A percentile compares a stretch with the other conserved stretches of the same genome.
Conservation (phyloP, 306 rosid species). For the Oxytropis ochrocephala region DNA sequence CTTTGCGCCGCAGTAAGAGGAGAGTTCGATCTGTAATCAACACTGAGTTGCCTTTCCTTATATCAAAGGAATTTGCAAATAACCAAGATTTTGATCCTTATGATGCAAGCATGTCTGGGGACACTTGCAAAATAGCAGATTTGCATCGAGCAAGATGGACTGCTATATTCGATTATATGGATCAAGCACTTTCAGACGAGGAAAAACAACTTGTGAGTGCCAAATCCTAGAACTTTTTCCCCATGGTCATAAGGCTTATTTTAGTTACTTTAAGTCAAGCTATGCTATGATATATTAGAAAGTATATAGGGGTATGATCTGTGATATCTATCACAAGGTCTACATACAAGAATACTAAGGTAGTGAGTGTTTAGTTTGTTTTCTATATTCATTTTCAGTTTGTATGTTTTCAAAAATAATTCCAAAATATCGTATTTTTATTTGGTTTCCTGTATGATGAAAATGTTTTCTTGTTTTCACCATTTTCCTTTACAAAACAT, state of each 20-base stretch:
- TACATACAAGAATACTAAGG: neutral
- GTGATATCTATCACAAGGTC: neutral
- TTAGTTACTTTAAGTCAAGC: neutral
- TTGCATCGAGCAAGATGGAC: constrained; percentile 82
- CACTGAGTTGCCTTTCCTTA: constrained; percentile 74
- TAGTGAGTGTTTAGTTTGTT: neutral
- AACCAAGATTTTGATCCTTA: constrained; percentile 42
- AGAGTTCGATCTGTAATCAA: constrained; percentile 71
- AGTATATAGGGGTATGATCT: neutral
- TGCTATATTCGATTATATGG: constrained; percentile 76
- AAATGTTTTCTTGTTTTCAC: neutral
- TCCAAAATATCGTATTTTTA: neutral
- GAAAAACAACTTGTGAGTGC: constrained; percentile 87
- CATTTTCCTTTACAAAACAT: neutral
- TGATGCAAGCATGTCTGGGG: constrained; percentile 18
- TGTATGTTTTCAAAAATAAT: neutral
- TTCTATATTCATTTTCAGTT: neutral
- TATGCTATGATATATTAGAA: neutral
- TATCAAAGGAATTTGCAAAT: constrained; percentile 66
- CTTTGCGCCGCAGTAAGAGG: constrained; percentile 73
- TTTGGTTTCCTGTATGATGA: neutral
- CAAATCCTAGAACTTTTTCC: neutral
- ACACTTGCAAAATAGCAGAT: constrained; percentile 40
- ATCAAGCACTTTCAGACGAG: constrained; percentile 79
- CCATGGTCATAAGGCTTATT: neutral